phyloP scores from a whole-genome alignment of 2,329 filamentous ascomycete species.

The Hypoxylon sp. region DNA sequence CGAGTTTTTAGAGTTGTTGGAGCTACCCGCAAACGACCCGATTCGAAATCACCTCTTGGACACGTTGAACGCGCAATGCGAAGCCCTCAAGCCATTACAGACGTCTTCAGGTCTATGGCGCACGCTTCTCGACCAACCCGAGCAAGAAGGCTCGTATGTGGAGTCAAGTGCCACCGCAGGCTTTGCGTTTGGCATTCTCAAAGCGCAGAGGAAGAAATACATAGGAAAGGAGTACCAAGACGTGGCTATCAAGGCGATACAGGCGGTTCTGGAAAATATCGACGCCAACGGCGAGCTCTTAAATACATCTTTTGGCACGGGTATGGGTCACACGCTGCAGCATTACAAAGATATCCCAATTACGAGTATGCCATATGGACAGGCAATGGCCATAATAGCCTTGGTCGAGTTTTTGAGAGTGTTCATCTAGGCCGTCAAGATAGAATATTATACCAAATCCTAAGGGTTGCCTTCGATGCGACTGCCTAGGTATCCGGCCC shows the following conservation, averaged over 20 bases:
- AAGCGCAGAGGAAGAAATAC: slow-evolving; percentile 75
- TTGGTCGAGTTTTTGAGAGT: slow-evolving; percentile 75
- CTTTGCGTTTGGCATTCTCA: slow-evolving; percentile 82
- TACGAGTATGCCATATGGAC: slow-evolving; percentile 85
- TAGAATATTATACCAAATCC: slow-evolving; percentile 1
- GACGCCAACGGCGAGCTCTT: slow-evolving; percentile 73
- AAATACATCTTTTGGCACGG: slow-evolving; percentile 81
- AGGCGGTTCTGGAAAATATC: slow-evolving; percentile 72
- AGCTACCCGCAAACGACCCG: slow-evolving; percentile 69
- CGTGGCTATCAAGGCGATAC: slow-evolving; percentile 70
- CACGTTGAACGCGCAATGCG: slow-evolving; percentile 74
- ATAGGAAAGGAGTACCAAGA: slow-evolving; percentile 68
- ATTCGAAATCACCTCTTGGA: slow-evolving; percentile 66
- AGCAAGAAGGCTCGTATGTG: slow-evolving; percentile 73
- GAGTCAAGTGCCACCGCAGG: slow-evolving; percentile 83
- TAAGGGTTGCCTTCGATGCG: too few relatives aligned
- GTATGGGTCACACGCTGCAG: slow-evolving; percentile 76
- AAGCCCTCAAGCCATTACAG: slow-evolving; percentile 70
- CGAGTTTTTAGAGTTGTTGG: slow-evolving; percentile 78
- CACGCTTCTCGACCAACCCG: slow-evolving; percentile 74
- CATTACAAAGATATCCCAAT: slow-evolving; percentile 80
- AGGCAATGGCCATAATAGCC: slow-evolving; percentile 86
- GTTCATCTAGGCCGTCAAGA: slow-evolving; percentile 50
- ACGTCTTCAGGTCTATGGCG: slow-evolving; percentile 72
- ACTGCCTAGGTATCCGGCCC: not conserved